These are phyloP conservation scores for Erythrophleum ivorense DNA, from an alignment of 331 rosid species.

Conservation along the genomic window DNA sequence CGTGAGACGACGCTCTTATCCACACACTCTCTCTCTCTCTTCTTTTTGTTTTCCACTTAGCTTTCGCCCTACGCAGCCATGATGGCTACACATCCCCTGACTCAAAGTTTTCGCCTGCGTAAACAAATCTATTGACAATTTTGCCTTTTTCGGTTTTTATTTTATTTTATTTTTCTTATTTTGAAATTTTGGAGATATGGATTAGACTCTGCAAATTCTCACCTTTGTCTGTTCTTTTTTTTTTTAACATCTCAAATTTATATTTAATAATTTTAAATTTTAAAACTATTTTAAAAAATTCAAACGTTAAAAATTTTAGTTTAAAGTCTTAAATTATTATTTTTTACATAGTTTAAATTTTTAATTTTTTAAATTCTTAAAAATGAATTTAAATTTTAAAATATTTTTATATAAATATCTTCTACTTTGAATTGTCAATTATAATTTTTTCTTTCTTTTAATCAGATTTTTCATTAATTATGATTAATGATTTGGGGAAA, in stretches of 20 bases:
- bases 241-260: too few relatives aligned
- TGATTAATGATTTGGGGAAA: neutral
- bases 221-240: neutral
- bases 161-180: neutral
- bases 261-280: too few relatives aligned
- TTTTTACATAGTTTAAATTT: too few relatives aligned
- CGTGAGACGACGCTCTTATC: conserved; percentile 52
- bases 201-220: neutral
- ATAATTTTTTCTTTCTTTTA: too few relatives aligned
- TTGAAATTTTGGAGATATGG: neutral
- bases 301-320: too few relatives aligned
- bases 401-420: too few relatives aligned
- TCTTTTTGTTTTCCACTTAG: conserved; percentile 48
- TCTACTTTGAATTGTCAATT: too few relatives aligned
- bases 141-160: neutral
- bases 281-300: too few relatives aligned
- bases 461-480: neutral
- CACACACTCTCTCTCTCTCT: conserved; percentile 31
- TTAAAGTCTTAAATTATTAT: too few relatives aligned
- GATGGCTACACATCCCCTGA: conserved; percentile 39
- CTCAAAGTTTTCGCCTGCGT: neutral
- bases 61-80: conserved; percentile 61
- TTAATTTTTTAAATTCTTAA: too few relatives aligned
- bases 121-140: conserved; percentile 22
- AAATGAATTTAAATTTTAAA: too few relatives aligned